Base-by-base conservation (phyloP, 371 early-diverging fungal species). In the Ordospora colligata region DNA sequence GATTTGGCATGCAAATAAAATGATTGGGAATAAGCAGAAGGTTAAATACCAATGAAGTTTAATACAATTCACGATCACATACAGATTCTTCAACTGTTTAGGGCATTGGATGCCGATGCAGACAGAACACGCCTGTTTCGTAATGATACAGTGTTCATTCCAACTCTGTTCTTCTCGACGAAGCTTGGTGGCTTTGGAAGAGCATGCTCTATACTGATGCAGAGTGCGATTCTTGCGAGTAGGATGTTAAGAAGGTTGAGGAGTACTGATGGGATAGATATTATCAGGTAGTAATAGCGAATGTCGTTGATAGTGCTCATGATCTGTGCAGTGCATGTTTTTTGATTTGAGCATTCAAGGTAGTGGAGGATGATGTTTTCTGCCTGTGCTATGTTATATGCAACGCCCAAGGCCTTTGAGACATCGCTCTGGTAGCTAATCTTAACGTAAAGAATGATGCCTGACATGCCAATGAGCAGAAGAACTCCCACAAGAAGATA, bases 71-170 rank as follows among this genome's bases (percentile, higher is more conserved):
- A 58, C 1, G 17, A n/a, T 58, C 7, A 17, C 17, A n/a, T 32
- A 58, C 58, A 58, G 37, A 9, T 11, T 40, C 37, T 11, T 37
- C 11, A 25, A n/a, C n/a, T 58, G 11, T 19, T 14, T 58, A 11
- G 5, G 37, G 14, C 58, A 37, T 58, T 58, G 14, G 19, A 3
- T 32, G 32, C 21, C 0, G 51, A 23, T 47, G 54, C 52, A 27
- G 54, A 25, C 5, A 74, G 19, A 17, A 74, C 68, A 47, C 75
- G 67, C 52, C 58, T 74, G 22, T 47, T 25, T 53, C 75, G 52
- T 40, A 74, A 25, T 11, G 63, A 62, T 25, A 32, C 32, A 17
- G 75, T 67, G 43, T 62, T 25, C 58, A 74, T 64, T 32, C 75
- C 75, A 19, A 63, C 75, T 21, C 27, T 67, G 43, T 44, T 64